Evolutionary conservation across 768 basidiomycete genomes (phyloP).

Genomic region (Pseudohyphozyma bogoriensis): DNA sequence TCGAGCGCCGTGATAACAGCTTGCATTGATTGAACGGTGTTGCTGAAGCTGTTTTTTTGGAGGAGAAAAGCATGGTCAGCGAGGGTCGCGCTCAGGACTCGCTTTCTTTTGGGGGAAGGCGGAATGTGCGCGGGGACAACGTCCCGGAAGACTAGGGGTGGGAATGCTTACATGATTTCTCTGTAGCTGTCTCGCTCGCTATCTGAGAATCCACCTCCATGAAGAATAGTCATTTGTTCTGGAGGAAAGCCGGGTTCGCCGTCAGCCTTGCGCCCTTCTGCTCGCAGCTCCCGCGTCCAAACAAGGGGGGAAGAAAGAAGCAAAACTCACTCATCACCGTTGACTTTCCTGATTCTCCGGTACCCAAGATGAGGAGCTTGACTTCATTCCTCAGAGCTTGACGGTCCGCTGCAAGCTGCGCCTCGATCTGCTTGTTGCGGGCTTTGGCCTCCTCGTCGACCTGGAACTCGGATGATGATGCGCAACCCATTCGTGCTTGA

Average conservation of each 20-base stretch:
- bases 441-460: too few species aligned
- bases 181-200: conserved; percentile 86
- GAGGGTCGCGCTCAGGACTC: too few species aligned
- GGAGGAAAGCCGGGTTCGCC: too few species aligned
- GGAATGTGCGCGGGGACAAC: neutral
- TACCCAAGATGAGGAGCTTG: conserved; percentile 28
- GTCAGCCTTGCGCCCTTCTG: too few species aligned
- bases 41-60: neutral
- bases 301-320: conserved; percentile 45
- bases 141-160: conserved; percentile 51
- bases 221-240: conserved; percentile 81
- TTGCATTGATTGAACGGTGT: conserved; percentile 70
- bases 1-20: conserved; percentile 85
- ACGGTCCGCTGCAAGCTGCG: too few species aligned
- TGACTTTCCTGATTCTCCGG: conserved; percentile 29
- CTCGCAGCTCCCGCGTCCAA: too few species aligned
- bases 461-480: too few species aligned
- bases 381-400: conserved; percentile 24
- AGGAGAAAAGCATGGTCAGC: too few species aligned
- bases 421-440: too few species aligned
- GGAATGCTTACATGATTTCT: conserved; percentile 89
- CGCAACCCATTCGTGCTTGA: too few species aligned
- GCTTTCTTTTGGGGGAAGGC: too few species aligned
- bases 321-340: neutral
- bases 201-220: conserved; percentile 64